Conservation (phyloP, 2,329 filamentous ascomycete genomes). For the Ophiocordyceps polyrhachis-furcata region DNA sequence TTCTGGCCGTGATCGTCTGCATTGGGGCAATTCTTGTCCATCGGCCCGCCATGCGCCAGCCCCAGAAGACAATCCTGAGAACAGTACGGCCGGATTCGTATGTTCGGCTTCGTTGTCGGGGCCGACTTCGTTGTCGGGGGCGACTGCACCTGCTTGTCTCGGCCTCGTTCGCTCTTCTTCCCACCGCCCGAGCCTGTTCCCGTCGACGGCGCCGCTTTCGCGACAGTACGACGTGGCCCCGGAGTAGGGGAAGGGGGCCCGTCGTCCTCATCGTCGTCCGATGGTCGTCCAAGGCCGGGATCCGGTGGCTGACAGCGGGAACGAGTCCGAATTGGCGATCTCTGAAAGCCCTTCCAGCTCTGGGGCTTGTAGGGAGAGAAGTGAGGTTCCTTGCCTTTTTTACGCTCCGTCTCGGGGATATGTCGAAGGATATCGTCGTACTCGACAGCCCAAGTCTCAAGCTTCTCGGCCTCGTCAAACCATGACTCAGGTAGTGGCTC, state of each 20-base stretch:
- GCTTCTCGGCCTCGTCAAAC: conserved; percentile 9
- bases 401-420: conserved; percentile 8
- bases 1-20: too few species aligned
- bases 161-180: background rate
- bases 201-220: background rate
- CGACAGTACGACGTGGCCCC: background rate
- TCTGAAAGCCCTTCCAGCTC: conserved; percentile 11
- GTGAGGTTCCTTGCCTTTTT: conserved; percentile 5
- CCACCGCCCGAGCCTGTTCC: background rate
- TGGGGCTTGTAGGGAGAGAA: conserved; percentile 9
- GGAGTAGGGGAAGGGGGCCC: conserved; percentile 1
- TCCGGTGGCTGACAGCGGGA: background rate
- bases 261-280: conserved; percentile 1
- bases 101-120: conserved; percentile 6
- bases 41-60: background rate
- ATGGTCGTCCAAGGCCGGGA: background rate
- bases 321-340: conserved; percentile 11
- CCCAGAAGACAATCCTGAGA: conserved; percentile 2
- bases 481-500: conserved; percentile 10
- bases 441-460: conserved; percentile 15
- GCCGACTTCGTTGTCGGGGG: conserved; percentile 2
- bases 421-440: conserved; percentile 11
- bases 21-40: conserved; percentile 2
- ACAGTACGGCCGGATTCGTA: background rate
- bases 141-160: background rate